phyloP scores from a whole-genome alignment of 169 alveolate genomes.

The Perkinsus chesapeaki region DNA sequence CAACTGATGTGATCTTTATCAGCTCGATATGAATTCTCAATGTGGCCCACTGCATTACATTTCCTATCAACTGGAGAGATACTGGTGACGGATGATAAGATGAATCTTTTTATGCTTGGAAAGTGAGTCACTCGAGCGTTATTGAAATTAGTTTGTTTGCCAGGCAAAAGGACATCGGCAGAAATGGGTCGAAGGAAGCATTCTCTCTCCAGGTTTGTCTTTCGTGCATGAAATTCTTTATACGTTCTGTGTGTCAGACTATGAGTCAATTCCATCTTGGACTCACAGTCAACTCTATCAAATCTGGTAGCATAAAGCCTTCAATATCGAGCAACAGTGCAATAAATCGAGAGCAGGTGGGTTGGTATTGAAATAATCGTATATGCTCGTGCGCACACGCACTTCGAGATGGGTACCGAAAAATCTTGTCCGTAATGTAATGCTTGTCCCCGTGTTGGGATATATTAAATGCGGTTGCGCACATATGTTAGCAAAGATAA shows the following conservation, averaged over 20 bases:
- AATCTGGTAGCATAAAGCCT: background rate
- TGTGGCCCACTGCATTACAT: background rate
- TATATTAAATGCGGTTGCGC: no score
- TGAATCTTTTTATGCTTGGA: background rate
- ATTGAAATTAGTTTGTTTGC: background rate
- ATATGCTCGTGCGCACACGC: no score
- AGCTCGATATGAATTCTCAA: background rate
- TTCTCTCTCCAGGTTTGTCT: background rate
- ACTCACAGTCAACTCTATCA: background rate
- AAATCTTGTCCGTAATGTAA: no score
- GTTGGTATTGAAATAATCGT: background rate
- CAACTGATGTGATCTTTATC: background rate
- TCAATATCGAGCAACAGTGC: background rate
- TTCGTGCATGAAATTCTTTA: background rate
- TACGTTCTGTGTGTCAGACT: background rate
- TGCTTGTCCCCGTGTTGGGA: no score
- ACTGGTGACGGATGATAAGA: background rate
- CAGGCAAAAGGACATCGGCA: background rate
- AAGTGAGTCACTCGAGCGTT: background rate
- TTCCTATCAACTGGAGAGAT: background rate
- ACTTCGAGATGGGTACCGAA: no score
- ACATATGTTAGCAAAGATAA: no score
- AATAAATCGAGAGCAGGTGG: background rate
- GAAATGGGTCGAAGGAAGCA: background rate
- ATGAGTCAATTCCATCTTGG: background rate